phyloP scores from a whole-genome alignment of 2,329 filamentous ascomycete species.

The Cryphonectria carpinicola region DNA sequence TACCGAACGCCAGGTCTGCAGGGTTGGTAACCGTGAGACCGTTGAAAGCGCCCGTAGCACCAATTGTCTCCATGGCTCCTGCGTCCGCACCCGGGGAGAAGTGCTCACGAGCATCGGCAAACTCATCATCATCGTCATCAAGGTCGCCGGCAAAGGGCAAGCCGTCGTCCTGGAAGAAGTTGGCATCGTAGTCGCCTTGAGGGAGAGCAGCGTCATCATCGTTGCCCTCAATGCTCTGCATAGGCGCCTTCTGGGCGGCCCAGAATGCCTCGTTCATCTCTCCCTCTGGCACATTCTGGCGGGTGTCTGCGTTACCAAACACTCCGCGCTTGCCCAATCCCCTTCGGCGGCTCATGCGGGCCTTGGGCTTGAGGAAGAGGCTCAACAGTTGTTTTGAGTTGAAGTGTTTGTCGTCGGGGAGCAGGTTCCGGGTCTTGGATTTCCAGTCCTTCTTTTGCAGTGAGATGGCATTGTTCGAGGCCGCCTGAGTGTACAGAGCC shows the following conservation, averaged over 20 bases:
- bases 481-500: constrained; percentile 78
- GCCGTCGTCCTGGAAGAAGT: constrained; percentile 94
- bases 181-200: constrained; percentile 87
- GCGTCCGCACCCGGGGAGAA: constrained; percentile 67
- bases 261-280: constrained; percentile 97
- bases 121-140: constrained; percentile 72
- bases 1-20: constrained; percentile 60
- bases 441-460: constrained; percentile 95
- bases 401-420: constrained; percentile 98
- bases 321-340: constrained; percentile 52
- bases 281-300: constrained; percentile 62
- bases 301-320: constrained; percentile 46
- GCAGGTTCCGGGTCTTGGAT: constrained; percentile 86
- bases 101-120: constrained; percentile 79
- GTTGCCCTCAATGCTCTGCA: constrained; percentile 38
- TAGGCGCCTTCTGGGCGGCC: constrained; percentile 71
- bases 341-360: constrained; percentile 73
- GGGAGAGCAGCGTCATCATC: constrained; percentile 60
- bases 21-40: constrained; percentile 50
- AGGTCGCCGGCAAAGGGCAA: constrained; percentile 70
- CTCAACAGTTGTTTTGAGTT: constrained; percentile 88
- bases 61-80: constrained; percentile 52
- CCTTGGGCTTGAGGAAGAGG: constrained; percentile 93
- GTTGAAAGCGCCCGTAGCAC: constrained; percentile 48
- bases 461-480: constrained; percentile 79